Base-by-base conservation (phyloP, 495 filamentous ascomycete species). In the Aspergillus steynii region DNA sequence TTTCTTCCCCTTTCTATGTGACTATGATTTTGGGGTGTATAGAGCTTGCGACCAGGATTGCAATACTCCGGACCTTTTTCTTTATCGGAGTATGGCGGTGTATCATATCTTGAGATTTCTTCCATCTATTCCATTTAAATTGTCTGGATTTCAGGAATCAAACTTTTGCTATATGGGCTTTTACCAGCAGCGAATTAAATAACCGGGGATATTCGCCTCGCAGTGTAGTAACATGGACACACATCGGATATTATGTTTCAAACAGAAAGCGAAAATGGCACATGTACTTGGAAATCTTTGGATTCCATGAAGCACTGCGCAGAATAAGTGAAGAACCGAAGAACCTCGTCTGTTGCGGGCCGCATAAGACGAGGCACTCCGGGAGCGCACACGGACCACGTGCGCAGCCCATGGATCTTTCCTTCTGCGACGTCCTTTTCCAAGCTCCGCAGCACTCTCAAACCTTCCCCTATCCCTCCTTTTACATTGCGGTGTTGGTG, bases 371-470 rank as follows among this genome's bases (percentile, higher is more conserved):
- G 20, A 49, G 47, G 53, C 12, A 7, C 32, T 65, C 46, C 65
- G 60, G 54, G 34, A 29, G n/a, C 14, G 52, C 63, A 64, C 28
- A 50, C 1, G 28, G 9, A 61, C 66, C 61, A 66, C n/a, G 29
- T 2, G 32, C 63, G 66, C 63, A 69, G 52, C 55, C 37, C 55
- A 25, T 53, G 31, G 25, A 29, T 14, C 29, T 50, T n/a, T 57
- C 55, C 32, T 50, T 50, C 53, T 46, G 34, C 53, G 37, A 55
- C 32, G 20, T 45, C 26, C 53, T 46, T 47, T 28, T 46, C 42
- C 46, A 55, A 28, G 4, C 37, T 42, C 12, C 37, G 37, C 9
- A 12, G 9, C 37, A 12, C 37, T 10, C 3, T 42, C 37, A 42
- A 42, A 1, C 5, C 37, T 42, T 10, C 37, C 37, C 37, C 37